Percentiles rank a stretch among this genome's conserved stretches.
Evolutionary conservation across 2,329 filamentous ascomycete species (phyloP).

Genomic region (Cercospora zeae-maydis): DNA sequence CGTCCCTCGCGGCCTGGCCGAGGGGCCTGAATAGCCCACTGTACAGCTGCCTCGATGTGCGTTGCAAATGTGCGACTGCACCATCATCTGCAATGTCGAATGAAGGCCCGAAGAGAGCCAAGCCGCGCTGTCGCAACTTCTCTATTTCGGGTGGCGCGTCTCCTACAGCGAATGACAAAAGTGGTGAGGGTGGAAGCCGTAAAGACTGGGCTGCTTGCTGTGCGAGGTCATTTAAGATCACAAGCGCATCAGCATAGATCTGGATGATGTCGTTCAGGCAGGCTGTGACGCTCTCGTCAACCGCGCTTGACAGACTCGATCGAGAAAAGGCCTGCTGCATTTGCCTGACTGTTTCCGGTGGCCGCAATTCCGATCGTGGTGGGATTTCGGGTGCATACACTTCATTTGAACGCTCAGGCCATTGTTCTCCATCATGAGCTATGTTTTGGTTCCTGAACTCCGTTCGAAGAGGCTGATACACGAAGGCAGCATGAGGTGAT

Average conservation of each 20-base stretch:
- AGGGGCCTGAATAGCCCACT: not conserved
- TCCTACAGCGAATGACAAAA: slow-evolving; percentile 8
- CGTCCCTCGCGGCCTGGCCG: not conserved
- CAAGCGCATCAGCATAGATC: not conserved
- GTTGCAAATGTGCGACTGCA: slow-evolving; percentile 29
- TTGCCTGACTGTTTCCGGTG: not conserved
- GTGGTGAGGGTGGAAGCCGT: not conserved
- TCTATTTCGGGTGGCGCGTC: slow-evolving; percentile 26
- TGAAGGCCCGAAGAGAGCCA: slow-evolving; percentile 25
- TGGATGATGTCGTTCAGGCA: slow-evolving; percentile 3
- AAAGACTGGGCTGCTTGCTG: not conserved
- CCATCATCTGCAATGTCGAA: slow-evolving; percentile 31
- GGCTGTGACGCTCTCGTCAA: not conserved
- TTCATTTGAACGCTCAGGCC: not conserved
- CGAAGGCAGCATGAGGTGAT: not conserved
- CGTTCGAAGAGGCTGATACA: not conserved
- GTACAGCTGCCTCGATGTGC: slow-evolving; percentile 28
- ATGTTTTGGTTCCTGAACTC: not conserved
- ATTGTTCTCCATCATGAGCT: not conserved
- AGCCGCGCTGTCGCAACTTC: slow-evolving; percentile 26
- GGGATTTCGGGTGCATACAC: not conserved
- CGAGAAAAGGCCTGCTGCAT: not conserved
- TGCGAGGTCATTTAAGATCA: not conserved
- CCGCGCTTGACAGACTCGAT: not conserved
- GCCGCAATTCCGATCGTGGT: not conserved